Evolutionary conservation across 441 rosid genomes (phyloP).

Genomic region (Corymbia calophylla): DNA sequence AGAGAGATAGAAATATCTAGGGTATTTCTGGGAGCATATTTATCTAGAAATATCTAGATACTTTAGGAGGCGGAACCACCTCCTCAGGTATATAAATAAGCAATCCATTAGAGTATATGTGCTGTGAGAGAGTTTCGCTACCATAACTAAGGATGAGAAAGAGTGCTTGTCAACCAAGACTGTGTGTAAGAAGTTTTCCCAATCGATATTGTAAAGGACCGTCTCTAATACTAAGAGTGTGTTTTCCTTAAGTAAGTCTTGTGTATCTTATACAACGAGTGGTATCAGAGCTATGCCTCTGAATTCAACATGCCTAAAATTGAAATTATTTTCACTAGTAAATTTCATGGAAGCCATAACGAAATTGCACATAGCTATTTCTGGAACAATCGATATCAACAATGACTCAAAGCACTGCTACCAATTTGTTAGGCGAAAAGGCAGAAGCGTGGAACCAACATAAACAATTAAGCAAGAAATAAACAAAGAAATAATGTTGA

Average conservation of each 20-base stretch:
- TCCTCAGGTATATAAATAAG: neutral
- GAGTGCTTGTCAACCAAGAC: neutral
- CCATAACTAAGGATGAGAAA: neutral
- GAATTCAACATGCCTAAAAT: neutral
- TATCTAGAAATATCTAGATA: no score
- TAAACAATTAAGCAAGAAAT: neutral
- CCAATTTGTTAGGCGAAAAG: neutral
- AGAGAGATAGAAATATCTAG: neutral
- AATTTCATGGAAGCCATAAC: neutral
- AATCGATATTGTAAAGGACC: neutral
- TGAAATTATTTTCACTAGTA: neutral
- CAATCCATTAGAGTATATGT: neutral
- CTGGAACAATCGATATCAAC: neutral
- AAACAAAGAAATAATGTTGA: neutral
- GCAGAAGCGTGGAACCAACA: neutral
- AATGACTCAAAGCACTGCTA: neutral
- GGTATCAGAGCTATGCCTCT: neutral
- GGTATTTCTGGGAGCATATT: no score
- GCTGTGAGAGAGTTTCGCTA: neutral
- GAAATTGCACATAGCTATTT: neutral
- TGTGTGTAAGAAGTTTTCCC: neutral
- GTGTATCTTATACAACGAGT: neutral
- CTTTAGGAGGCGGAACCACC: neutral
- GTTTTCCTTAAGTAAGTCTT: neutral
- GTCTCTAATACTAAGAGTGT: neutral